Percentiles rank a stretch among this genome's conserved stretches.
phyloP scores from a whole-genome alignment of 805 yeast species.

The Danielozyma ontarioensis region DNA sequence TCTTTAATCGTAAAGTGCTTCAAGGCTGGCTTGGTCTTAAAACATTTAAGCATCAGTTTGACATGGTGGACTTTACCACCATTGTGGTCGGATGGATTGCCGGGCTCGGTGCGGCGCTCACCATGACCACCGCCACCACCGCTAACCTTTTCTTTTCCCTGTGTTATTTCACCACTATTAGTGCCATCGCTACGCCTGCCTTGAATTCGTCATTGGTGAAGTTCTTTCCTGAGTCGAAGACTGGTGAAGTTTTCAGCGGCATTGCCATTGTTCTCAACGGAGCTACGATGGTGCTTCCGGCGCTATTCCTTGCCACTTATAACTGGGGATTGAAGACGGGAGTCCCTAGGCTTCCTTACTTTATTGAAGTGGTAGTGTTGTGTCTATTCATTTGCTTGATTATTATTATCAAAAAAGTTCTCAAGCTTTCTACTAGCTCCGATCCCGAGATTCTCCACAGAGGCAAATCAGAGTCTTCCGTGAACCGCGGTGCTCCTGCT shows the following conservation, averaged over 20 bases:
- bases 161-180: constrained; percentile 36
- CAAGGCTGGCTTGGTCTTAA: constrained; percentile 24
- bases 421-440: no score
- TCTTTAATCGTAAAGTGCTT: constrained; percentile 32
- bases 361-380: no score
- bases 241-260: constrained; percentile 77
- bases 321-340: no score
- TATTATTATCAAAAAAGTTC: no score
- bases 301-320: no score
- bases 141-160: constrained; percentile 24
- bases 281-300: constrained; percentile 46
- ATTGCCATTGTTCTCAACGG: constrained; percentile 56
- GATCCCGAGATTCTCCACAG: no score
- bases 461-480: no score
- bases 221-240: constrained; percentile 50
- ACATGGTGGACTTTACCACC: constrained; percentile 43
- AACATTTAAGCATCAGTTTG: constrained; percentile 42
- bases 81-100: constrained; percentile 26
- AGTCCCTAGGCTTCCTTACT: no score
- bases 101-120: constrained; percentile 30
- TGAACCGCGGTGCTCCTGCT: no score
- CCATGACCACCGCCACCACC: constrained; percentile 26
- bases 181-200: constrained; percentile 42
- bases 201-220: constrained; percentile 57
- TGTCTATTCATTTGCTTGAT: no score